Evolutionary conservation across 495 filamentous ascomycete genomes (phyloP), one percentile per base, ranked within the genome.

Genomic region (Podospora appendiculata): DNA sequence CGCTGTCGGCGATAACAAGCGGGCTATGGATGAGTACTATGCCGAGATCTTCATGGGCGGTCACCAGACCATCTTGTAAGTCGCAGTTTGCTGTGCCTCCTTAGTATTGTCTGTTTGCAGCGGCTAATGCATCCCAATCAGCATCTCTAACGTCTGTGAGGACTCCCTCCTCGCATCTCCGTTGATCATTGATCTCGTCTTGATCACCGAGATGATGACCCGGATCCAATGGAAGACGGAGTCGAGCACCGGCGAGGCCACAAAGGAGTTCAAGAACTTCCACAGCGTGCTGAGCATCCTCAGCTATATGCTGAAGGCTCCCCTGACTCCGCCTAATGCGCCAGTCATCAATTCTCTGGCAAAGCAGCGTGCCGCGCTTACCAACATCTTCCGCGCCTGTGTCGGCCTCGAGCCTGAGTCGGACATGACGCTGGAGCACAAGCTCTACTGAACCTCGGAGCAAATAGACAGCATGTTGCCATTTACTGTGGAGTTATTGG

Each of bases 281-380:
- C 94, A 98, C 77, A 90, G 85, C 70, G 94, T 99, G 32, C 87
- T 99, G 38, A 96, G 90, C 77, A 83, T 99, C 48, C 84, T 99
- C 58, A 94, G 88, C 79, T 99, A 95, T 79, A 98, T 99, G 93
- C 83, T 99, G 60, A 99, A 98, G 85, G 93, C 93, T 51, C 93
- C 93, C 19, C 77, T 96, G 68, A 96, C 92, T 48, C 93, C 93
- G 9, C 87, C 94, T 3, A 94, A 93, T 47, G 95, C 93, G 18
- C 93, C 93, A 11, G 94, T 99, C 47, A 81, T 99, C 72, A 99
- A 99, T 67, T 82, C 93, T 41, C 80, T 99, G 55, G 88, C 86
- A 65, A 99, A 99, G 84, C 93, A 99, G 79, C 88, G 93, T 56
- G 85, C 79, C 56, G 91, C 92, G 18, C 70, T 99, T 69, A 89